Evolutionary conservation across 2,329 filamentous ascomycete species (phyloP).

Genomic region (Diaporthe sp.): DNA sequence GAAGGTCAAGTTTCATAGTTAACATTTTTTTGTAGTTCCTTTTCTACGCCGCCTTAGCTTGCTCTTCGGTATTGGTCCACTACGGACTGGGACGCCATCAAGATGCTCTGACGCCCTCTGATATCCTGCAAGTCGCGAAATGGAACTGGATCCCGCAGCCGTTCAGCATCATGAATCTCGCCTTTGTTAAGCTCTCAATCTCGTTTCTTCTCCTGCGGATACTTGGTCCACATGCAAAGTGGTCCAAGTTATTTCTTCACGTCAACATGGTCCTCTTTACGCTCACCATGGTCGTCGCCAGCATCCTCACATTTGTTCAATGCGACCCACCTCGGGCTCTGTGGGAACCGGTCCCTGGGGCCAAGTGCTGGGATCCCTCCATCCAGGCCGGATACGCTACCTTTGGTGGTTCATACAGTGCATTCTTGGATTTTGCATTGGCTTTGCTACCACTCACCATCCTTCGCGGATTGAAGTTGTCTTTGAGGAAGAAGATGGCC

Average conservation of each 20-base stretch:
- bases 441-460: not conserved
- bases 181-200: not conserved
- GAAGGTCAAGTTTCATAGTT: not conserved
- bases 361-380: slow-evolving; percentile 5
- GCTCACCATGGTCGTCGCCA: not conserved
- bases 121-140: slow-evolving; percentile 4
- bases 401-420: slow-evolving; percentile 6
- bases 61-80: not conserved
- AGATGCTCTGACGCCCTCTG: not conserved
- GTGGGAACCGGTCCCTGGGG: not conserved
- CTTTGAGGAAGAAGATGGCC: not conserved
- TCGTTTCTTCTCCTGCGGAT: not conserved
- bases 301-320: slow-evolving; percentile 12
- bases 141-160: slow-evolving; percentile 16
- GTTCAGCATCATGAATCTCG: slow-evolving; percentile 6
- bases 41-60: not conserved
- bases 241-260: not conserved
- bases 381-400: slow-evolving; percentile 11
- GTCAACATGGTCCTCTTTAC: slow-evolving; percentile 5
- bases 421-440: slow-evolving; percentile 14
- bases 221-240: not conserved
- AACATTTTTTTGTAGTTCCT: not conserved
- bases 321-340: slow-evolving; percentile 9
- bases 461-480: slow-evolving; percentile 1
- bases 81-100: slow-evolving; percentile 8